Conservation (phyloP, 78 protist species). For the Chrysochromulina tobinii region DNA sequence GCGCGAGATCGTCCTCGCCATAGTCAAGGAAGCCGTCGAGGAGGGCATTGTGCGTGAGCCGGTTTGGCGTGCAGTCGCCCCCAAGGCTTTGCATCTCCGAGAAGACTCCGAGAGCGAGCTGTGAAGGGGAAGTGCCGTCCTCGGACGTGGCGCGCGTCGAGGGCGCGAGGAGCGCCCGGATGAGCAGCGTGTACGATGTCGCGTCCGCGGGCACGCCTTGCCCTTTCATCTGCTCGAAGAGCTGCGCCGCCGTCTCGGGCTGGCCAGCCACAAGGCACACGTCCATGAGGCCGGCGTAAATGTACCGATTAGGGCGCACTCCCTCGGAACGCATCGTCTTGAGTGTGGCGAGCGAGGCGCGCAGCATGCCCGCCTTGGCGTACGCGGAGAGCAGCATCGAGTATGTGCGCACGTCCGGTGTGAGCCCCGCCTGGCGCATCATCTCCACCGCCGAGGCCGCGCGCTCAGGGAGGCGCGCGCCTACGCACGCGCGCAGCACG, state of each 20-base stretch:
- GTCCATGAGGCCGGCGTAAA: neutral
- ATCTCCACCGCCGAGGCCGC: neutral
- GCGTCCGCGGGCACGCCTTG: neutral
- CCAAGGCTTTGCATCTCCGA: neutral
- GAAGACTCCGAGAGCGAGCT: no score
- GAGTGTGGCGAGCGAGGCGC: neutral
- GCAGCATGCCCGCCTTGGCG: neutral
- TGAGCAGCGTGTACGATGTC: neutral
- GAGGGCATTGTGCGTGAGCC: neutral
- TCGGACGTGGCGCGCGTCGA: neutral
- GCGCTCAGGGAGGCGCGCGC: neutral
- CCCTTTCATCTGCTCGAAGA: neutral
- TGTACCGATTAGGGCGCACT: neutral
- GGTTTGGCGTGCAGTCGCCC: neutral
- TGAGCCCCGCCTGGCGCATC: neutral
- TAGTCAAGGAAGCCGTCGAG: neutral
- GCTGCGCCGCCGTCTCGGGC: neutral
- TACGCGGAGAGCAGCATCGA: neutral
- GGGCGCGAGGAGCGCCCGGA: neutral
- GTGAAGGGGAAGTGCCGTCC: neutral
- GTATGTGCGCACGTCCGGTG: neutral
- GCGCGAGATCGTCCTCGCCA: neutral
- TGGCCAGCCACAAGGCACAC: neutral
- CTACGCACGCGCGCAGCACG: neutral
- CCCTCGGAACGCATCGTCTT: neutral